phyloP scores from a whole-genome alignment of 2,329 filamentous ascomycete species.

The Ilyonectria destructans region DNA sequence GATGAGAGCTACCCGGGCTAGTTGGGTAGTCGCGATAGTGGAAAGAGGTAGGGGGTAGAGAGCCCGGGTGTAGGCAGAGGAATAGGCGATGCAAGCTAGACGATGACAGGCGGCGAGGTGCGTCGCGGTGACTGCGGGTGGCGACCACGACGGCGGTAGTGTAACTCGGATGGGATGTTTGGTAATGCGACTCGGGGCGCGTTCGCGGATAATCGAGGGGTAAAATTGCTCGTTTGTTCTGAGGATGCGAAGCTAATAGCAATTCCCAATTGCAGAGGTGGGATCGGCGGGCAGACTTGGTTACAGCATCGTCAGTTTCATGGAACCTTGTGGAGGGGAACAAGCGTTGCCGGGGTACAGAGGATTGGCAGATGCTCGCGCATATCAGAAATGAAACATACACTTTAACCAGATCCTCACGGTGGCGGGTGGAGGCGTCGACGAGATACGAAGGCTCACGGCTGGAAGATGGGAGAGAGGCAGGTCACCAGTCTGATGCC shows the following conservation, averaged over 20 bases:
- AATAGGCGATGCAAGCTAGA: background rate
- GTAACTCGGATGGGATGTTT: background rate
- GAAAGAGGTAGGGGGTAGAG: conserved; percentile 10
- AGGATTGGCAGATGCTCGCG: background rate
- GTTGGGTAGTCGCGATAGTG: conserved; percentile 3
- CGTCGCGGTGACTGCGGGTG: conserved; percentile 1
- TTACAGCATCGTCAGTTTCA: conserved; percentile 12
- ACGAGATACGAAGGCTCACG: conserved; percentile 9
- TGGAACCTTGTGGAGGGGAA: background rate
- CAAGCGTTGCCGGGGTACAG: background rate
- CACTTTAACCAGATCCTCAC: background rate
- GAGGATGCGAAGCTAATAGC: conserved; percentile 9
- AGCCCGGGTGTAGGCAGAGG: background rate
- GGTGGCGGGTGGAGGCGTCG: background rate
- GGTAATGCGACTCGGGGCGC: conserved; percentile 1
- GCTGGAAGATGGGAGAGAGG: conserved; percentile 4
- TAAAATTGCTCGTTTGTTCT: background rate
- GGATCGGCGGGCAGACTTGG: conserved; percentile 5
- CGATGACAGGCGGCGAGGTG: conserved; percentile 5
- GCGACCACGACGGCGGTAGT: background rate
- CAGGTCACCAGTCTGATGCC: conserved; percentile 3
- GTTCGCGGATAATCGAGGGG: background rate
- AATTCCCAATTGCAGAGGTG: conserved; percentile 21
- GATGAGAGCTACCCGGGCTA: conserved; percentile 27
- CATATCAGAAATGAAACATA: background rate